These are phyloP conservation scores for Exophiala sp. DNA, from an alignment of 2,329 filamentous ascomycete genomes.

Conservation along the genomic window DNA sequence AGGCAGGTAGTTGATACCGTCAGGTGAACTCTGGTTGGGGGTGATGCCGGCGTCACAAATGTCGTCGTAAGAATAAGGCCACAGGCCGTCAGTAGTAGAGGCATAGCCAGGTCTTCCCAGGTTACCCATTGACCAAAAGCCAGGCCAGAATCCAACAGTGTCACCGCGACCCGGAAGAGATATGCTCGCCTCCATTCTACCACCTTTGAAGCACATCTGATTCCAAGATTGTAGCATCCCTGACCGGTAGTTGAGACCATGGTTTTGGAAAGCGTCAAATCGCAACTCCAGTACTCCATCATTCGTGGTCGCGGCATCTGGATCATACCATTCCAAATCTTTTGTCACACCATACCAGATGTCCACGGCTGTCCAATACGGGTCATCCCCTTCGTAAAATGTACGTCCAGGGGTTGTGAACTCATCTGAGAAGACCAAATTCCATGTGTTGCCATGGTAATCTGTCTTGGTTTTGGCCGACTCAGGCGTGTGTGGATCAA, in stretches of 20 bases:
- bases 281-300: conserved; percentile 58
- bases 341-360: conserved; percentile 67
- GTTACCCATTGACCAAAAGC: conserved; percentile 72
- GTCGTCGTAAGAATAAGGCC: conserved; percentile 68
- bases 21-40: conserved; percentile 61
- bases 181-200: conserved; percentile 63
- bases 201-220: conserved; percentile 66
- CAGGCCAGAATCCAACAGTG: conserved; percentile 65
- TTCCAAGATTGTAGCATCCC: conserved; percentile 74
- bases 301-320: conserved; percentile 58
- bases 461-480: conserved; percentile 52
- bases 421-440: conserved; percentile 66
- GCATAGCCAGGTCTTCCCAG: conserved; percentile 63
- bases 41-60: conserved; percentile 65
- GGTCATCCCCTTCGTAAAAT: conserved; percentile 65
- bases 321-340: conserved; percentile 68
- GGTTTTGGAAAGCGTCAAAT: conserved; percentile 60
- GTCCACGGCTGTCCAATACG: conserved; percentile 62
- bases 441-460: conserved; percentile 55
- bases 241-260: conserved; percentile 61
- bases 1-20: conserved; percentile 61
- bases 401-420: conserved; percentile 62
- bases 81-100: conserved; percentile 64
- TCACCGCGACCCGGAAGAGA: conserved; percentile 63
- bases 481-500: conserved; percentile 62